phyloP scores from a whole-genome alignment of 1,284 basidiomycete genomes.

The Malassezia furfur region DNA sequence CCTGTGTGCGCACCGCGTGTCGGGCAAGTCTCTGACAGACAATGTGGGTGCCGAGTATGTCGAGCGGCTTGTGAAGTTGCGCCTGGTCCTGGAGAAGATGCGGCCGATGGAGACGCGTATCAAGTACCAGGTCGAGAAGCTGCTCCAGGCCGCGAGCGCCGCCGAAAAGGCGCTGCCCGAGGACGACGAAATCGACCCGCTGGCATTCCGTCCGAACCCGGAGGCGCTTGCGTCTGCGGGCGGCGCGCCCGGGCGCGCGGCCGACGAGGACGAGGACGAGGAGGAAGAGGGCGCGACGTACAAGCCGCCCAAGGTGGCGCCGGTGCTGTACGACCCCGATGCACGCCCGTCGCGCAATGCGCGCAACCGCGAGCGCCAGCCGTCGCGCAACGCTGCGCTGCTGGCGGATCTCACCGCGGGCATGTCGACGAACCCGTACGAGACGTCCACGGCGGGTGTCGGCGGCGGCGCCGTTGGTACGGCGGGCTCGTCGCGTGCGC shows the following conservation, averaged over 20 bases:
- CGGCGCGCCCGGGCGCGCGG: neutral
- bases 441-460: conserved; percentile 35
- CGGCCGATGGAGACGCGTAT: conserved; percentile 67
- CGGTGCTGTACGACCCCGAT: conserved; percentile 73
- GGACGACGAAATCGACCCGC: conserved; percentile 55
- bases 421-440: conserved; percentile 44
- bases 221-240: conserved; percentile 17
- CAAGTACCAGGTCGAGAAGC: conserved; percentile 90
- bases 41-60: conserved; percentile 21
- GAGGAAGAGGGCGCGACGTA: conserved; percentile 56
- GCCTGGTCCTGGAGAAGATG: conserved; percentile 50
- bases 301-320: conserved; percentile 80
- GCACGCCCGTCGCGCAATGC: conserved; percentile 50
- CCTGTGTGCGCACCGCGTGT: conserved; percentile 26
- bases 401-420: conserved; percentile 38
- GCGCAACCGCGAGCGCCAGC: conserved; percentile 14
- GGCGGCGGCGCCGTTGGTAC: conserved; percentile 28
- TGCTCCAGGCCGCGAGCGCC: conserved; percentile 30
- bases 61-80: conserved; percentile 26
- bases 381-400: conserved; percentile 33
- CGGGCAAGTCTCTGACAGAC: conserved; percentile 23
- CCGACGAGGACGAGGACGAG: neutral
- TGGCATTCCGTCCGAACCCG: conserved; percentile 84
- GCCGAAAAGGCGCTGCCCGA: conserved; percentile 15
- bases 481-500: conserved; percentile 56